Evolutionary conservation across 225 moss, liverwort and hornwort genomes (phyloP), one percentile per base, ranked within the genome.

Genomic region (Neckera pumila): DNA sequence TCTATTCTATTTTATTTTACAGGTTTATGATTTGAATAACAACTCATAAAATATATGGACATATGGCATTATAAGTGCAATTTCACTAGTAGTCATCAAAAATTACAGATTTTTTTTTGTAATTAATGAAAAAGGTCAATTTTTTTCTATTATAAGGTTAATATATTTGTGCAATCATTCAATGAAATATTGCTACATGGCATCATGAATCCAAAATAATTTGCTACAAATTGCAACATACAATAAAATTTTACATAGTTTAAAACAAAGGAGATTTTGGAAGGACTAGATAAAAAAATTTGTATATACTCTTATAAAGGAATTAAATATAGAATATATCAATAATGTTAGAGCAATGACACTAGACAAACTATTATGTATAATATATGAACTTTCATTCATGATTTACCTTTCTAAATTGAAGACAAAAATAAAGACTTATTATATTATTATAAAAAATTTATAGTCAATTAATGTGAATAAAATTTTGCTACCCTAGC

Each of bases 41-140:
- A 36, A 34, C 6, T 2, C 1, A 0, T 65, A 10, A 5, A 65
- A 18, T 34, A 18, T 34, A 34, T 18, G 36, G 11, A 36, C 10
- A 66, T 18, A 3, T 36, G 11, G 20, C 19, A 20, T 66, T 65
- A 19, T 34, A 6, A 2, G 19, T 65, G 10, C 10, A 65, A 19
- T 65, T 65, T 66, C 20, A 66, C 11, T 3, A 17, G 1, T 17
- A 65, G 5, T 65, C 18, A 34, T 34, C 17, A 33, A 34, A 64
- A 33, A 33, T 64, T 18, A 10, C 5, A n/a, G n/a, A n/a, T n/a
- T n/a, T n/a, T n/a, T n/a, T n/a, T n/a, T n/a, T n/a, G n/a, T n/a
- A n/a, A n/a, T n/a, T n/a, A n/a, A n/a, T n/a, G n/a, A n/a, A n/a
- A 23, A 26, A 27, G 2, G 8, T 60, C 0, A 6, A 28, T 6